A percentile compares a stretch with the other conserved stretches of the same genome.
These are phyloP conservation scores for Xylaria hypoxylon DNA, from an alignment of 2,329 filamentous ascomycete species.

Conservation along the genomic window DNA sequence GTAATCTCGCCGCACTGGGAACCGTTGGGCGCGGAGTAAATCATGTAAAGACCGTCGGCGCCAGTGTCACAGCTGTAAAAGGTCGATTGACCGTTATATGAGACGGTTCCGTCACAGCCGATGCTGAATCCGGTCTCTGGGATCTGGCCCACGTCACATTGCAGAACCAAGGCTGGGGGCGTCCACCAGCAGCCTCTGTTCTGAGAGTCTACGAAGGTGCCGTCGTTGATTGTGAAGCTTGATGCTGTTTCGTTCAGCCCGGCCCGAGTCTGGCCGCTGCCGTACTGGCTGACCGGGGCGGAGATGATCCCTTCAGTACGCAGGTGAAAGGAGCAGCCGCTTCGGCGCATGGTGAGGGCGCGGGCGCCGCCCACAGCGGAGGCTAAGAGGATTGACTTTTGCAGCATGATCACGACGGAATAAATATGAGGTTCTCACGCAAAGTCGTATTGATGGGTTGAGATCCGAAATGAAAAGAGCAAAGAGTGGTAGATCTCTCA, in stretches of 20 bases:
- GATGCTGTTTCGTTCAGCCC: slow-evolving; percentile 59
- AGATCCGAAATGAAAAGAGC: background rate
- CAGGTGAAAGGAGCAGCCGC: slow-evolving; percentile 63
- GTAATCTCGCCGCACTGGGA: slow-evolving; percentile 62
- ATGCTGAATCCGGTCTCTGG: slow-evolving; percentile 67
- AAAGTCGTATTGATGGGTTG: background rate
- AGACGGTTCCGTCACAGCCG: slow-evolving; percentile 62
- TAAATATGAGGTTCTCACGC: background rate
- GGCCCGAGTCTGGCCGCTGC: slow-evolving; percentile 67
- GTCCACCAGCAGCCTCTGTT: slow-evolving; percentile 73
- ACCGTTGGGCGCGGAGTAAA: slow-evolving; percentile 60
- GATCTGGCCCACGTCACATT: slow-evolving; percentile 66
- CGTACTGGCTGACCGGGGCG: slow-evolving; percentile 67
- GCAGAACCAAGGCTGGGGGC: slow-evolving; percentile 67
- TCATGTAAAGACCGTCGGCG: slow-evolving; percentile 63
- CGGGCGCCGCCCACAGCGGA: slow-evolving; percentile 40
- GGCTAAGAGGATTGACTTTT: slow-evolving; percentile 37
- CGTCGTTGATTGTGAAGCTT: slow-evolving; percentile 64
- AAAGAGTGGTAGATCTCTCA: background rate
- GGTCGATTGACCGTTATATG: slow-evolving; percentile 60
- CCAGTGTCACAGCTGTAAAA: slow-evolving; percentile 71
- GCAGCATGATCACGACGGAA: slow-evolving; percentile 38
- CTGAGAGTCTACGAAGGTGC: slow-evolving; percentile 65
- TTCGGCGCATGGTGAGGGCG: slow-evolving; percentile 42
- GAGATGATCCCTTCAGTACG: slow-evolving; percentile 60